Evolutionary conservation across 352 stramenopile species (phyloP), one percentile per base, ranked within the genome.

Genomic region (Thraustochytrium sp.): DNA sequence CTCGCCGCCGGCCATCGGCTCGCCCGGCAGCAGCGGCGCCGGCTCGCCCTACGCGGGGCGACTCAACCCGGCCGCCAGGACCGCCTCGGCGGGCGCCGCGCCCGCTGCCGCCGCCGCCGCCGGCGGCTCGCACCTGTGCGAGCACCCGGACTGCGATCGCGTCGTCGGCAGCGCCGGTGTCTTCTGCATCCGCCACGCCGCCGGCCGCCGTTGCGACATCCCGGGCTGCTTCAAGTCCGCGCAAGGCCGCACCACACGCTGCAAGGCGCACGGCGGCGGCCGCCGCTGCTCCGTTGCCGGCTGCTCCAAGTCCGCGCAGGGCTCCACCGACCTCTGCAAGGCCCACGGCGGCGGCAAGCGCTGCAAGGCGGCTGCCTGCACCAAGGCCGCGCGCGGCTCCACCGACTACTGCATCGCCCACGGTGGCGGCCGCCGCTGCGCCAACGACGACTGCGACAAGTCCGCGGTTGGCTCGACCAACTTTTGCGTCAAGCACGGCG

Each of bases 401-500:
- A 93, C 90, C 0, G 88, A 88, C 34, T 86, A 91, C 31, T 96
- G 92, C 85, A 96, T 91, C 8, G 89, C 89, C 46, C 92, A 96
- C 84, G 92, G 92, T 48, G 92, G 90, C 78, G 90, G 90, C 38
- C 86, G 88, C 65, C 85, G 90, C 49, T 93, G 90, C 82, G 76
- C 83, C 65, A 86, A 91, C 9, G 82, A 88, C 34, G 89, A 89
- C 44, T 94, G 90, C 76, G 85, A 89, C 56, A 95, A 95, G 86
- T 93, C 89, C 42, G 91, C 92, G 31, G 91, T 95, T 84, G 93
- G 89, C 37, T 92, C 87, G 2, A 96, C 92, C 2, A 89, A 92
- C 62, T 94, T 92, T 85, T 96, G 92, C 84, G 92, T 96, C 13
- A 92, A 92, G 42, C 92, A 96, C 86, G 92, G 92, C 42, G 92